Conservation (phyloP, 2,329 filamentous ascomycete species). For the Colletotrichum sp. region DNA sequence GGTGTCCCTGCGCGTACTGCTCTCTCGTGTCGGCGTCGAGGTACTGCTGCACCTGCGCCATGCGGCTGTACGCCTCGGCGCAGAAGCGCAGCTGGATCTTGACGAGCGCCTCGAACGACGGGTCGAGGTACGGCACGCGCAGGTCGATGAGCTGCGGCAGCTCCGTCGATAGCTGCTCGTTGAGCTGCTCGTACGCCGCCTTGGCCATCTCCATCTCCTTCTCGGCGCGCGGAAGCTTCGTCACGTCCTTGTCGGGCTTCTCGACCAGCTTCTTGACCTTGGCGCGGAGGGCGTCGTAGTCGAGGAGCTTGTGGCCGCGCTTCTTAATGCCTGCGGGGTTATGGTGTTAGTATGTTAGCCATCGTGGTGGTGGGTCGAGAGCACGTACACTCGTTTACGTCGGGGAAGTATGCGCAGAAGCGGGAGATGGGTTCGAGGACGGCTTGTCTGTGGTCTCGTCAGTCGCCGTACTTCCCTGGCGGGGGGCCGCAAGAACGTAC, state of each 20-base stretch:
- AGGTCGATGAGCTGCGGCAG: slow-evolving; percentile 95
- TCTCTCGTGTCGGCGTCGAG: slow-evolving; percentile 94
- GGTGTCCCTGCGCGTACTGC: slow-evolving; percentile 90
- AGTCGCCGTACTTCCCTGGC: slow-evolving; percentile 11
- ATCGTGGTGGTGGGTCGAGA: not conserved
- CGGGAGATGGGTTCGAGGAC: slow-evolving; percentile 94
- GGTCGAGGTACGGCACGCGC: slow-evolving; percentile 95
- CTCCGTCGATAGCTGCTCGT: slow-evolving; percentile 93
- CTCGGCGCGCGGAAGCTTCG: slow-evolving; percentile 93
- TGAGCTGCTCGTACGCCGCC: slow-evolving; percentile 92
- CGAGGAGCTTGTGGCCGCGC: slow-evolving; percentile 95
- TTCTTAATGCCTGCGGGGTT: slow-evolving; percentile 85
- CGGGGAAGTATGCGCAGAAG: slow-evolving; percentile 98
- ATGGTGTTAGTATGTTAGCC: not conserved
- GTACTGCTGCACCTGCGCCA: slow-evolving; percentile 99
- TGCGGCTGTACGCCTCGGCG: slow-evolving; percentile 94
- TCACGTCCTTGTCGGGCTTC: slow-evolving; percentile 98
- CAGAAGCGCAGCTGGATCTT: slow-evolving; percentile 99
- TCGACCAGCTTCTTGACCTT: slow-evolving; percentile 97
- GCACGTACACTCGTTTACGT: slow-evolving; percentile 89
- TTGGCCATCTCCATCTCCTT: slow-evolving; percentile 96
- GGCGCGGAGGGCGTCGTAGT: slow-evolving; percentile 94
- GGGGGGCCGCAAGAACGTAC: no score
- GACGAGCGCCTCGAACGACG: slow-evolving; percentile 95
- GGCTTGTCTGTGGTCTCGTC: slow-evolving; percentile 66